Evolutionary conservation across 257 asterid genomes (phyloP), one percentile per base, ranked within the genome.

Genomic region (Echium plantagineum): DNA sequence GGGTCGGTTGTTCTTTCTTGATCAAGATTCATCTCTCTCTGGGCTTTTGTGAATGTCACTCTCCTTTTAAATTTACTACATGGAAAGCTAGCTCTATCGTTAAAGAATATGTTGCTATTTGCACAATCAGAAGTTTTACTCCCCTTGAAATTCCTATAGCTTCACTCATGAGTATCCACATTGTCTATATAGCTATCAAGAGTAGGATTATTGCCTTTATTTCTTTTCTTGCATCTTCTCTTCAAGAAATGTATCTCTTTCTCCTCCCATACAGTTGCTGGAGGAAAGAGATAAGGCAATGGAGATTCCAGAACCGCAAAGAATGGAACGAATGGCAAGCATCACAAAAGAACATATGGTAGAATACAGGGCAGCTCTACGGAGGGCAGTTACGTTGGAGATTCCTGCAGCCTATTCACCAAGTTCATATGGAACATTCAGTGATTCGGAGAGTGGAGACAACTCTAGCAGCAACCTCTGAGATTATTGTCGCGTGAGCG

Each of bases 351-450:
- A 84, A 59, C 97, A 93, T 74, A 66, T 42, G 70, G 83, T 84
- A 59, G 97, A 93, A 81, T 72, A 86, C 66, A 74, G 66, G 65
- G 96, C 95, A 18, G 97, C 97, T 18, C 68, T 93, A 54, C 75
- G 79, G 72, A 76, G 99, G 70, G 97, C 97, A 4, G 83, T 80
- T 20, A 82, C 95, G 6, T 67, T 93, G 74, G 86, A 85, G 17
- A 76, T 93, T 64, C 97, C 95, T 16, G 84, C 72, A 57, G 90
- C 82, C 16, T 77, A 72, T 69, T 80, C 95, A 10, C 88, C 95
- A 19, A 74, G 94, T 28, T 26, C 66, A 4, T 93, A 93, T 26
- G 99, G 99, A 30, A 93, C 99, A 15, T 93, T 93, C 70, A 60
- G 58, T 7, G 89, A 81, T 10, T 47, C 55, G 9, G 84, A 84